phyloP scores from a whole-genome alignment of 257 asterid species.

The Ilex aquifolium region DNA sequence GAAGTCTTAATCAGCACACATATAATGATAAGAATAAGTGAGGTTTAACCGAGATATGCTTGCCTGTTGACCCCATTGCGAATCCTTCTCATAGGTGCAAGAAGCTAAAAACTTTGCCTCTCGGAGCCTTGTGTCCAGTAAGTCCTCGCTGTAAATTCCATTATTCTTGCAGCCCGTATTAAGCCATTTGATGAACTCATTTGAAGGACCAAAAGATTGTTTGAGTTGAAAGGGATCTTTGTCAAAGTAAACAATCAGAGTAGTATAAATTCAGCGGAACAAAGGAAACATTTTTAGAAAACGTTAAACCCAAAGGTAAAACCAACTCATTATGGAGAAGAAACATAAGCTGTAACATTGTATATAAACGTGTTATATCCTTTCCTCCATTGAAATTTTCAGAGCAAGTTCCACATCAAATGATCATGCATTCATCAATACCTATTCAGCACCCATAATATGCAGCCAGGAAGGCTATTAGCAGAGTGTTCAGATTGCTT shows the following conservation, averaged over 20 bases:
- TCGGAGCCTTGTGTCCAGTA: constrained; percentile 9
- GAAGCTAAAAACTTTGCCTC: constrained; percentile 42
- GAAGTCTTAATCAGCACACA: background rate
- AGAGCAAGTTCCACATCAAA: too few relatives aligned
- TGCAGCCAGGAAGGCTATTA: too few relatives aligned
- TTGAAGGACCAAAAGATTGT: constrained; percentile 45
- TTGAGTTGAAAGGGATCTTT: constrained; percentile 29
- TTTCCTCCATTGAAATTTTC: too few relatives aligned
- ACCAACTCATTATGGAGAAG: too few relatives aligned
- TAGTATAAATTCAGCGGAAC: too few relatives aligned
- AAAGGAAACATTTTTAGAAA: too few relatives aligned
- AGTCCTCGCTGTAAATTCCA: background rate
- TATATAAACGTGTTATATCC: too few relatives aligned
- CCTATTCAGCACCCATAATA: too few relatives aligned
- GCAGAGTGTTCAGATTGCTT: too few relatives aligned
- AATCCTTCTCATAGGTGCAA: constrained; percentile 35
- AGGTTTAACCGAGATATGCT: constrained; percentile 6
- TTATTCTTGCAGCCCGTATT: constrained; percentile 10
- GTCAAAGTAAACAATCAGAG: constrained; percentile 11
- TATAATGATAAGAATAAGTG: background rate
- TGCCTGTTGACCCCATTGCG: constrained; percentile 61
- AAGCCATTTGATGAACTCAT: constrained; percentile 41
- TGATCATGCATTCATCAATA: too few relatives aligned
- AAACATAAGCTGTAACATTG: too few relatives aligned
- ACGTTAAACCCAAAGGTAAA: too few relatives aligned